These are phyloP conservation scores for Cokeromyces recurvatus DNA, from an alignment of 371 early-diverging fungal genomes.

Conservation along the genomic window DNA sequence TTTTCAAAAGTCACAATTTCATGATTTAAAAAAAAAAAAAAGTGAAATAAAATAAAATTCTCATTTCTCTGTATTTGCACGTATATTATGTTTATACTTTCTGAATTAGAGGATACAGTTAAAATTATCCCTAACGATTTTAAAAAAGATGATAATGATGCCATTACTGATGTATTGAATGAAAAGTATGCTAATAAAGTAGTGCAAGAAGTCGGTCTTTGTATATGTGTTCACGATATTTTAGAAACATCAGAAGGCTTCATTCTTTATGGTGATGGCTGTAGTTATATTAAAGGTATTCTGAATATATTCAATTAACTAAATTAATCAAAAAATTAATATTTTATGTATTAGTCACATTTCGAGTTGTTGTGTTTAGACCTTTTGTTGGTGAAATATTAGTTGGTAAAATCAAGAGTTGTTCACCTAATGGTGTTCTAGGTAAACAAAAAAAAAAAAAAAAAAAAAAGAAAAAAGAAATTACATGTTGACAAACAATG, in stretches of 20 bases:
- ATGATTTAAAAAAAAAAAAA: no score
- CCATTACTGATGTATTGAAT: conserved; percentile 87
- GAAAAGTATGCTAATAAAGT: conserved; percentile 91
- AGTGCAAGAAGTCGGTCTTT: conserved; percentile 88
- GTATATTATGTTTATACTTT: conserved; percentile 92
- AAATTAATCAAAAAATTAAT: not conserved
- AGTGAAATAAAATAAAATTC: no score
- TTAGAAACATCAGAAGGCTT: conserved; percentile 73
- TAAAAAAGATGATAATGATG: conserved; percentile 62
- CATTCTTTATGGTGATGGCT: conserved; percentile 81
- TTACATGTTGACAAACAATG: not conserved
- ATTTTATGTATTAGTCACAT: conserved; percentile 46
- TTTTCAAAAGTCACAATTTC: no score
- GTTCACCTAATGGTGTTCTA: conserved; percentile 62
- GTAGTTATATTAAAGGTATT: conserved; percentile 68
- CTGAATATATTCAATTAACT: no score
- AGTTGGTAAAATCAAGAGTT: conserved; percentile 71
- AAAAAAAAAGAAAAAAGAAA: no score
- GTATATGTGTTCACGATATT: conserved; percentile 82
- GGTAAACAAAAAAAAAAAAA: no score
- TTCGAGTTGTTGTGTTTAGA: conserved; percentile 85
- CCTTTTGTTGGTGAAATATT: conserved; percentile 89
- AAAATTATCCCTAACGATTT: conserved; percentile 80
- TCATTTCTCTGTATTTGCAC: no score
- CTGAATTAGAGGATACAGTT: conserved; percentile 78